Percentiles rank a stretch among this genome's conserved stretches.
phyloP scores from a whole-genome alignment of 768 basidiomycete species.

The Omphalotus guepiniiformis region DNA sequence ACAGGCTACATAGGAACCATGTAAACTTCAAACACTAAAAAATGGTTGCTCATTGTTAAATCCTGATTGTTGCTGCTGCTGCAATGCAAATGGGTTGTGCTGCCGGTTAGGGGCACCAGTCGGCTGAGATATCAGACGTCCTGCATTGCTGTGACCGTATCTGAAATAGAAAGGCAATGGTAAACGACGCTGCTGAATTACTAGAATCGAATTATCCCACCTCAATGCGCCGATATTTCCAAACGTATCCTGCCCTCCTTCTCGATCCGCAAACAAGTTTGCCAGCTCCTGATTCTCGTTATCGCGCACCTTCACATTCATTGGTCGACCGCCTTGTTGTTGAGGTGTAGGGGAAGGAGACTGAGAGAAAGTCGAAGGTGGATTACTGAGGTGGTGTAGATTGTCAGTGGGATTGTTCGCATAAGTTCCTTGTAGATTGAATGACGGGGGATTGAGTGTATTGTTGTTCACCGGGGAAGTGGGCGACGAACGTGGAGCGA shows the following conservation, averaged over 20 bases:
- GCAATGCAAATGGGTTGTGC: conserved; percentile 67
- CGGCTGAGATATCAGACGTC: conserved; percentile 41
- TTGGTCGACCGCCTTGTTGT: conserved; percentile 26
- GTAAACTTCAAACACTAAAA: conserved; percentile 56
- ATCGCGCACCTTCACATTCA: conserved; percentile 41
- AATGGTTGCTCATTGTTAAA: conserved; percentile 69
- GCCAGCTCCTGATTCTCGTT: conserved; percentile 81
- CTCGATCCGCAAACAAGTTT: conserved; percentile 77
- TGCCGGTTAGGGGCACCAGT: conserved; percentile 34
- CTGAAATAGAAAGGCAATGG: conserved; percentile 29
- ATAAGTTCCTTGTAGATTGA: conserved; percentile 71
- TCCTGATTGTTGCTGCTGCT: conserved; percentile 52
- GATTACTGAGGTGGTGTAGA: conserved; percentile 19
- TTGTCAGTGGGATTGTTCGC: conserved; percentile 37
- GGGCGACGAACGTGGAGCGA: conserved; percentile 53
- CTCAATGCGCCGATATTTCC: conserved; percentile 82
- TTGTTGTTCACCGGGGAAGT: conserved; percentile 25
- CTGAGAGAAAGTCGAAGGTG: conserved; percentile 40
- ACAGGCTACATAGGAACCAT: too few species aligned
- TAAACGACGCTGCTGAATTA: not conserved
- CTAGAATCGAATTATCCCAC: conserved; percentile 29
- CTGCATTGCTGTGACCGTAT: conserved; percentile 58
- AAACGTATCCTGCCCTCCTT: conserved; percentile 94
- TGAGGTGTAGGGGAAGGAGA: conserved; percentile 39
- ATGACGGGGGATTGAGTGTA: conserved; percentile 42